These are phyloP conservation scores for Nevesoporus exiguus DNA, from an alignment of 768 basidiomycete genomes.

Conservation along the genomic window DNA sequence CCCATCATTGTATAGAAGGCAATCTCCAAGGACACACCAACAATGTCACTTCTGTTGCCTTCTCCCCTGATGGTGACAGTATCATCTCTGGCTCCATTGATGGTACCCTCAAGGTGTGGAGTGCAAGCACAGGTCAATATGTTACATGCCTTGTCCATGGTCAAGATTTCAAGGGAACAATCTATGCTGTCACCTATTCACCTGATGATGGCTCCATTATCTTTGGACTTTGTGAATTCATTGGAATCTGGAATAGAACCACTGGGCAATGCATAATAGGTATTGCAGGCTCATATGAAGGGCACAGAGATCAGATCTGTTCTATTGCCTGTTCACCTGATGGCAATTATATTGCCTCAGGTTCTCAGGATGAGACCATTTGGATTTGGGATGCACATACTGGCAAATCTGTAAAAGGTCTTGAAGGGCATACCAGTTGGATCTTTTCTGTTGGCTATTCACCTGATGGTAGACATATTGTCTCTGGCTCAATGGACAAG, in stretches of 20 bases:
- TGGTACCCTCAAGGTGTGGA: conserved; percentile 4
- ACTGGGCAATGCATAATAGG: background rate
- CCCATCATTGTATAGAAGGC: background rate
- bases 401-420: conserved; percentile 1
- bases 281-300: background rate
- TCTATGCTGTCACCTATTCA: conserved; percentile 12
- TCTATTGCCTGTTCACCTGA: conserved; percentile 18
- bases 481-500: conserved; percentile 19
- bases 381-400: conserved; percentile 14
- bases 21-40: conserved; percentile 4
- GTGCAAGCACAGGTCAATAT: conserved; percentile 7
- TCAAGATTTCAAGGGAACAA: background rate
- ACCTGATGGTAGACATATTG: conserved; percentile 26
- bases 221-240: conserved; percentile 7
- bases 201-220: conserved; percentile 21
- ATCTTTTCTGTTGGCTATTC: conserved; percentile 20
- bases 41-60: conserved; percentile 4
- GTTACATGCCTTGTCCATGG: background rate
- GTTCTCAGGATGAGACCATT: conserved; percentile 2
- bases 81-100: conserved; percentile 16
- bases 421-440: conserved; percentile 4
- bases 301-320: background rate
- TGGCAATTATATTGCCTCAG: conserved; percentile 10
- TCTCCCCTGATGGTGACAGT: conserved; percentile 13
- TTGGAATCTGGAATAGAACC: conserved; percentile 10